Evolutionary conservation across 192 early-diverging fungal genomes (phyloP).

Genomic region (Mortierella hygrophila): DNA sequence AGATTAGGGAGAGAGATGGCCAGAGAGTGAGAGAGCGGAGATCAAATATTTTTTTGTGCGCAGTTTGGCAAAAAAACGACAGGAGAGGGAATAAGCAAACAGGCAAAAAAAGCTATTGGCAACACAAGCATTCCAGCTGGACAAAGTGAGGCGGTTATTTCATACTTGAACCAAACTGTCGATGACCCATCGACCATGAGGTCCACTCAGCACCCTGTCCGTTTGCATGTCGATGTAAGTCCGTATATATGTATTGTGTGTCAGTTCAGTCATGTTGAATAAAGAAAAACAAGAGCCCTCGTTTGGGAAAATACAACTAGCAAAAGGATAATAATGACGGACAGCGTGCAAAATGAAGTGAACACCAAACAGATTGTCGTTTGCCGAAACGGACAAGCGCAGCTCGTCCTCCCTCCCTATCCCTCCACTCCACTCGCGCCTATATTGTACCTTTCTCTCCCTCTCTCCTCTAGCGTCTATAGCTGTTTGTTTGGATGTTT

Average conservation of each 20-base stretch:
- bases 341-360: background rate
- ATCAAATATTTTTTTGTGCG: constrained; percentile 1
- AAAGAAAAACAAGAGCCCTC: background rate
- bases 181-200: no score
- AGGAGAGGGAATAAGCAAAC: background rate
- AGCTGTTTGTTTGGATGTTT: background rate
- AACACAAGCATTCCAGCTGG: no score
- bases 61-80: background rate
- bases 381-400: background rate
- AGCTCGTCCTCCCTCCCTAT: background rate
- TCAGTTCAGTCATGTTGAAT: no score
- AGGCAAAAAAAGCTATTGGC: background rate
- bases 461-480: no score
- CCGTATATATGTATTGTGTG: no score
- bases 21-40: background rate
- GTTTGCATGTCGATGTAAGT: no score
- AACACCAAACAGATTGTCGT: background rate
- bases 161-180: no score
- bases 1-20: background rate
- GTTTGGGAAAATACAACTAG: background rate
- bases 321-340: no score
- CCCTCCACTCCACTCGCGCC: background rate
- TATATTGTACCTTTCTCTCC: background rate
- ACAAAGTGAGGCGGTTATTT: no score
- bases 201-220: no score